Evolutionary conservation across 2,329 filamentous ascomycete species (phyloP).

Genomic region (Fusarium napiforme): DNA sequence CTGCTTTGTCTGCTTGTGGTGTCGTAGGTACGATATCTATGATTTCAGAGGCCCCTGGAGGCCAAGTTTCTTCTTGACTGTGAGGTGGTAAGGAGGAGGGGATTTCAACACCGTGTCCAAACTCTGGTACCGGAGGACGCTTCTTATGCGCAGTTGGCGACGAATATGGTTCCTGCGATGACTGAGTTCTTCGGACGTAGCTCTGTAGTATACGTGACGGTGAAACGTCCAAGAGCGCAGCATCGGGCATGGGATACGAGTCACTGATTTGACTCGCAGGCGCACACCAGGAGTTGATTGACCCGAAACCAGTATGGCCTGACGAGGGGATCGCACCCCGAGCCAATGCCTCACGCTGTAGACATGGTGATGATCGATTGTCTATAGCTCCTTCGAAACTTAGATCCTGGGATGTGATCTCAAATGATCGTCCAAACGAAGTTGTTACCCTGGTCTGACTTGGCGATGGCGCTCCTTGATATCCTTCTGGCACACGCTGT

Average conservation of each 20-base stretch:
- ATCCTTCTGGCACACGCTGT: neutral
- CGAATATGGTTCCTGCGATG: conserved; percentile 37
- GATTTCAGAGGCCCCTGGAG: neutral
- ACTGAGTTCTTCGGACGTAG: conserved; percentile 52
- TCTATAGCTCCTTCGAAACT: conserved; percentile 60
- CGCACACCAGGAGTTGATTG: conserved; percentile 53
- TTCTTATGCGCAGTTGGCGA: conserved; percentile 25
- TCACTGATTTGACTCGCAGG: conserved; percentile 65
- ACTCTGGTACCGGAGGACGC: neutral
- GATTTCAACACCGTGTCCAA: conserved; percentile 14
- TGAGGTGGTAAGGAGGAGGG: conserved; percentile 43
- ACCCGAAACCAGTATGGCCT: conserved; percentile 16
- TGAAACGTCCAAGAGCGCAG: conserved; percentile 49
- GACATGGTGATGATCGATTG: conserved; percentile 53
- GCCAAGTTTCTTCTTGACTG: conserved; percentile 16
- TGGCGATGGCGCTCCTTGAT: conserved; percentile 14
- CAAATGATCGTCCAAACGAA: conserved; percentile 38
- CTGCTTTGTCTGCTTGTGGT: conserved; percentile 9
- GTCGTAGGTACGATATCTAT: conserved; percentile 44
- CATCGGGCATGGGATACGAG: conserved; percentile 59
- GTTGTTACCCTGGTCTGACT: conserved; percentile 17
- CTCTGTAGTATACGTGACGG: conserved; percentile 63
- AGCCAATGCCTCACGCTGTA: conserved; percentile 20
- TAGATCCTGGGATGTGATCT: conserved; percentile 52
- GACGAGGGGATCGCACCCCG: conserved; percentile 5